phyloP scores from a whole-genome alignment of 345 rosid species.

The Nephelium lappaceum region DNA sequence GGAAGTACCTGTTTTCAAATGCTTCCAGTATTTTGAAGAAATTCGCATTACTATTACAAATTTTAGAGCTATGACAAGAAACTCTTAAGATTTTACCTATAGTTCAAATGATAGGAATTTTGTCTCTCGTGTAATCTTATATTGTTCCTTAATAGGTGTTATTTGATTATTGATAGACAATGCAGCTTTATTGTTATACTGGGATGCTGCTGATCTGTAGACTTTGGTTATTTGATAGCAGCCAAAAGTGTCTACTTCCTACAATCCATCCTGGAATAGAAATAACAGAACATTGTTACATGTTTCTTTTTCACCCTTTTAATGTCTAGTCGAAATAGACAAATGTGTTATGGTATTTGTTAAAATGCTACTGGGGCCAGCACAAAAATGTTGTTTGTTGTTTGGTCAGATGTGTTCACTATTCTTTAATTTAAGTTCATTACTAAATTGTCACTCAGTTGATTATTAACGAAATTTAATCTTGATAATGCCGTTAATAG shows the following conservation, averaged over 20 bases:
- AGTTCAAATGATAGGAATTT: conserved; percentile 1
- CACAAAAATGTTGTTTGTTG: too few species aligned
- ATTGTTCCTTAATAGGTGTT: neutral
- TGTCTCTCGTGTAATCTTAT: neutral
- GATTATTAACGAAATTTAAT: too few species aligned
- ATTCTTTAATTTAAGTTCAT: too few species aligned
- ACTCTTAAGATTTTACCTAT: neutral
- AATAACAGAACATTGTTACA: neutral
- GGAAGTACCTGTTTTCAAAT: conserved; percentile 12
- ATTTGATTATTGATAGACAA: neutral
- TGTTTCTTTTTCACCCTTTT: neutral
- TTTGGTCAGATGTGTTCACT: too few species aligned
- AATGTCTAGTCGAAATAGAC: too few species aligned
- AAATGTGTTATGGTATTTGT: too few species aligned
- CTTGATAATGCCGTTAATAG: too few species aligned
- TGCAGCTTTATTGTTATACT: neutral
- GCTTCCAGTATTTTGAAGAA: neutral
- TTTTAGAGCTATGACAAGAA: neutral
- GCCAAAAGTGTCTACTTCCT: neutral
- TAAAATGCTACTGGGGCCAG: too few species aligned
- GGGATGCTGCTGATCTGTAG: neutral
- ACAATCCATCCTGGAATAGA: neutral
- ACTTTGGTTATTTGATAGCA: neutral
- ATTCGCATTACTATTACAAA: neutral
- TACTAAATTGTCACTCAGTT: too few species aligned